Conservation (phyloP, 2,329 filamentous ascomycete species). For the Pyricularia grisea region DNA sequence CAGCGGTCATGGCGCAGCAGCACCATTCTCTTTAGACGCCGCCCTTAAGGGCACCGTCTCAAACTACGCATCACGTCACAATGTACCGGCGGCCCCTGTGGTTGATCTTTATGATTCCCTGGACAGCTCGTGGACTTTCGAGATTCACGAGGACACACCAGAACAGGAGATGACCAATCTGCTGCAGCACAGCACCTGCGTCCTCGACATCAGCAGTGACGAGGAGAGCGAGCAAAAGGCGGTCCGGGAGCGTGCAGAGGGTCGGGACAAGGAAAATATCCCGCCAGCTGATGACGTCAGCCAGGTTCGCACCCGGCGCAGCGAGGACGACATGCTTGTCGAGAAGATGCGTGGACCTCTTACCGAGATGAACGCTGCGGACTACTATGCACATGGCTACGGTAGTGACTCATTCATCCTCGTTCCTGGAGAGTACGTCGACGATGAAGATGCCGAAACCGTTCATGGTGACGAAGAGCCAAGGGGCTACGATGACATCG, state of each 20-base stretch:
- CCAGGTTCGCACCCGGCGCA: constrained; percentile 37
- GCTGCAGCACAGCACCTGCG: constrained; percentile 81
- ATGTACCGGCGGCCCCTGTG: constrained; percentile 18
- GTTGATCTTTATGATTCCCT: constrained; percentile 22
- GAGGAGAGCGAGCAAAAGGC: constrained; percentile 59
- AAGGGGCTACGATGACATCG: constrained; percentile 6
- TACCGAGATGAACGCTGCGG: constrained; percentile 55
- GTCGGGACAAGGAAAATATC: constrained; percentile 85
- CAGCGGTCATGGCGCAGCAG: constrained; percentile 23
- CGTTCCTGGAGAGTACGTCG: constrained; percentile 31
- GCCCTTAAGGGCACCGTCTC: constrained; percentile 70
- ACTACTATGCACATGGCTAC: constrained; percentile 59
- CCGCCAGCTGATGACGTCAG: constrained; percentile 61
- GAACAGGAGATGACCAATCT: constrained; percentile 88
- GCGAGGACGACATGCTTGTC: constrained; percentile 44
- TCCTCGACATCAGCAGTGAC: constrained; percentile 82
- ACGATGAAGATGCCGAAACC: constrained; percentile 36
- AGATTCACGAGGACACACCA: constrained; percentile 86
- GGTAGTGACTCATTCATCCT: constrained; percentile 53
- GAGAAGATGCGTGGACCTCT: constrained; percentile 58
- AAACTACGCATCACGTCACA: constrained; percentile 39
- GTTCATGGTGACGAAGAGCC: constrained; percentile 20
- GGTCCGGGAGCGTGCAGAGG: constrained; percentile 42
- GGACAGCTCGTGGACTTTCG: constrained; percentile 72
- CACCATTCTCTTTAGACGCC: constrained; percentile 77